Evolutionary conservation across 2,329 filamentous ascomycete species (phyloP).

Genomic region (Cytospora piceicola): DNA sequence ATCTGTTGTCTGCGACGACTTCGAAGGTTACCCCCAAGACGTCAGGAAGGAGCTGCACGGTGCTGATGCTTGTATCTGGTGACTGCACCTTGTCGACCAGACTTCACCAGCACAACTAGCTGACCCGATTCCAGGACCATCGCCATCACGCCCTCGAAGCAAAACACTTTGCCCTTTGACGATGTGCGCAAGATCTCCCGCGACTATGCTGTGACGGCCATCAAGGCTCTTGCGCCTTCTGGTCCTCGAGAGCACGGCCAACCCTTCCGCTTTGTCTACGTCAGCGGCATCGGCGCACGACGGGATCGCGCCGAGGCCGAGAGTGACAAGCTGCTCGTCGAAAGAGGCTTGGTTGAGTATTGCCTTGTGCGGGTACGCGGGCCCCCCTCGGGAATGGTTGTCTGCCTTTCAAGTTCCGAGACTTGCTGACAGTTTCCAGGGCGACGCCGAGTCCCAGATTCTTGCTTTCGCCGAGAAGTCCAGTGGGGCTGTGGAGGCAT

Average conservation of each 20-base stretch:
- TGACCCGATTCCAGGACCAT: slow-evolving; percentile 35
- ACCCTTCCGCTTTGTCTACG: slow-evolving; percentile 40
- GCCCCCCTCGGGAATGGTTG: no score
- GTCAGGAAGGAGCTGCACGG: slow-evolving; percentile 45
- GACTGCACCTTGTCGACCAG: background rate
- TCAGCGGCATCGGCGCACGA: slow-evolving; percentile 43
- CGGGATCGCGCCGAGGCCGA: slow-evolving; percentile 48
- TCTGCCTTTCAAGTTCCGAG: background rate
- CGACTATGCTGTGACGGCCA: slow-evolving; percentile 33
- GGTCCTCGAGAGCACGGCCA: slow-evolving; percentile 31
- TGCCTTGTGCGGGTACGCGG: slow-evolving; percentile 50
- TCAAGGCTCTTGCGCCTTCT: slow-evolving; percentile 34
- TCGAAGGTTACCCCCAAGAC: slow-evolving; percentile 44
- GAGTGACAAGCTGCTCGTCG: slow-evolving; percentile 41
- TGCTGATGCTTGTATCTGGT: slow-evolving; percentile 51
- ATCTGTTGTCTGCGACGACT: slow-evolving; percentile 46
- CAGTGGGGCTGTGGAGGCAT: slow-evolving; percentile 42
- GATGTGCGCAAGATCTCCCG: slow-evolving; percentile 36
- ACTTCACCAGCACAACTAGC: background rate
- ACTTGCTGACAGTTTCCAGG: slow-evolving; percentile 40
- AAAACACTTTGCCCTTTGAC: slow-evolving; percentile 28
- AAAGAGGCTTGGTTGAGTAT: slow-evolving; percentile 41
- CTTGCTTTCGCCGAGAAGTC: slow-evolving; percentile 46
- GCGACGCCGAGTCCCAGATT: slow-evolving; percentile 50
- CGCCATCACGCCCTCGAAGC: slow-evolving; percentile 36